Evolutionary conservation across 2,329 filamentous ascomycete genomes (phyloP).

Genomic region (Saccharata proteae): DNA sequence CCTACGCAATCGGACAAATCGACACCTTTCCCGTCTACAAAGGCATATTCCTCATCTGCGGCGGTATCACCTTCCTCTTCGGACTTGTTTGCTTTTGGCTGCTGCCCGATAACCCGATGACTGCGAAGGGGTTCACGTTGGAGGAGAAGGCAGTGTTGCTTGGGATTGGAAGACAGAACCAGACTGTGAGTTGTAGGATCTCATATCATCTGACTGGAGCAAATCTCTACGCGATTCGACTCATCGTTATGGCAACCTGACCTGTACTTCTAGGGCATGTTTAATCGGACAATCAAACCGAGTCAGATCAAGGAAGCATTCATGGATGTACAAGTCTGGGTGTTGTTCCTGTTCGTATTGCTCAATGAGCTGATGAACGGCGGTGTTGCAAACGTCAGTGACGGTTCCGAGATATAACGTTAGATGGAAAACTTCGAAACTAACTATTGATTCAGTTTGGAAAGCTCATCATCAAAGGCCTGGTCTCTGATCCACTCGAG

Average conservation of each 20-base stretch:
- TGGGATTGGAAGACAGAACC: conserved; percentile 23
- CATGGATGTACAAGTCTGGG: conserved; percentile 33
- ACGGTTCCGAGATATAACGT: background rate
- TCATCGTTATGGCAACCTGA: too few relatives aligned
- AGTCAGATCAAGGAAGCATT: conserved; percentile 38
- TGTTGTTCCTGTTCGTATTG: conserved; percentile 34
- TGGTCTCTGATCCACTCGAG: conserved; percentile 30
- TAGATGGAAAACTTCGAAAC: background rate
- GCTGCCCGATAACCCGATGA: conserved; percentile 31
- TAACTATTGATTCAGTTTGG: conserved; percentile 27
- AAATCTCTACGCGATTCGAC: too few relatives aligned
- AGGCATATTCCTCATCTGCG: conserved; percentile 33
- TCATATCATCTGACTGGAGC: background rate
- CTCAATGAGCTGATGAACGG: conserved; percentile 44
- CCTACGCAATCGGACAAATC: conserved; percentile 30
- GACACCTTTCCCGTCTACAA: conserved; percentile 32
- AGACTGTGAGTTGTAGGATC: conserved; percentile 17
- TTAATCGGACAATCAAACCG: conserved; percentile 37
- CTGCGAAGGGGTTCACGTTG: conserved; percentile 28
- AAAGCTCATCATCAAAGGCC: conserved; percentile 43
- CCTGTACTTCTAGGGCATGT: conserved; percentile 29
- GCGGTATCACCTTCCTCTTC: conserved; percentile 34
- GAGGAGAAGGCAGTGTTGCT: conserved; percentile 35
- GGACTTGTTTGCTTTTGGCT: conserved; percentile 28
- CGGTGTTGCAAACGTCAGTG: conserved; percentile 34